phyloP scores from a whole-genome alignment of 768 basidiomycete genomes.

The Podaxis sp. region DNA sequence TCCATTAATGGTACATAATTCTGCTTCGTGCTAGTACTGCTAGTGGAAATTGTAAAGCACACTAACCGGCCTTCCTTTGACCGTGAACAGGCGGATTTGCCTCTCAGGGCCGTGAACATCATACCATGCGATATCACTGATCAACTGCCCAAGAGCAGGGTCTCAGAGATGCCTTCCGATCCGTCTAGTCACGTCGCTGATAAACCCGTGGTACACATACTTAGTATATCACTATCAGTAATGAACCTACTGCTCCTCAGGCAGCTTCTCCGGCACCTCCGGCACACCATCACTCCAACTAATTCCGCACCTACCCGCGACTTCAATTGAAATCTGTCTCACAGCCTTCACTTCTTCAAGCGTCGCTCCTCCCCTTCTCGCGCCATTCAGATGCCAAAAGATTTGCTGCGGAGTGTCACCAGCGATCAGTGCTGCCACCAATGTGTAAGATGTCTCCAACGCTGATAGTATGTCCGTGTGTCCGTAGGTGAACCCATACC shows the following conservation, averaged over 20 bases:
- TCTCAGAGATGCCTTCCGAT: no score
- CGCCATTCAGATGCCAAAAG: slow-evolving; percentile 63
- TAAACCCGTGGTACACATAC: not conserved
- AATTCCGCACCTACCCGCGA: slow-evolving; percentile 47
- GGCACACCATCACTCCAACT: slow-evolving; percentile 56
- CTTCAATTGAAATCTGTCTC: slow-evolving; percentile 52
- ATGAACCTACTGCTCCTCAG: not conserved
- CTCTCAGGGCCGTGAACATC: no score
- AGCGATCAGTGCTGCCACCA: slow-evolving; percentile 63
- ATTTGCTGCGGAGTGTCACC: slow-evolving; percentile 64
- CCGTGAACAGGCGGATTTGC: not conserved
- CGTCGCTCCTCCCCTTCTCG: slow-evolving; percentile 54
- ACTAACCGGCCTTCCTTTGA: not conserved
- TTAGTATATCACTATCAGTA: not conserved
- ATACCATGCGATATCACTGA: no score
- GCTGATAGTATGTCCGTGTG: slow-evolving; percentile 45
- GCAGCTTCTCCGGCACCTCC: slow-evolving; percentile 30
- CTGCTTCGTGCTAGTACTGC: not conserved
- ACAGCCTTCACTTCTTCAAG: slow-evolving; percentile 53
- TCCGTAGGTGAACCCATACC: slow-evolving; percentile 57
- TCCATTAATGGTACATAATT: no score
- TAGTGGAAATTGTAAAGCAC: not conserved
- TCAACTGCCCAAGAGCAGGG: not conserved
- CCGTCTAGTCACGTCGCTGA: no score
- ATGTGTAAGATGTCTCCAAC: slow-evolving; percentile 57